Conservation (phyloP, 73 alveolate species). For the Effrenium voratum region DNA sequence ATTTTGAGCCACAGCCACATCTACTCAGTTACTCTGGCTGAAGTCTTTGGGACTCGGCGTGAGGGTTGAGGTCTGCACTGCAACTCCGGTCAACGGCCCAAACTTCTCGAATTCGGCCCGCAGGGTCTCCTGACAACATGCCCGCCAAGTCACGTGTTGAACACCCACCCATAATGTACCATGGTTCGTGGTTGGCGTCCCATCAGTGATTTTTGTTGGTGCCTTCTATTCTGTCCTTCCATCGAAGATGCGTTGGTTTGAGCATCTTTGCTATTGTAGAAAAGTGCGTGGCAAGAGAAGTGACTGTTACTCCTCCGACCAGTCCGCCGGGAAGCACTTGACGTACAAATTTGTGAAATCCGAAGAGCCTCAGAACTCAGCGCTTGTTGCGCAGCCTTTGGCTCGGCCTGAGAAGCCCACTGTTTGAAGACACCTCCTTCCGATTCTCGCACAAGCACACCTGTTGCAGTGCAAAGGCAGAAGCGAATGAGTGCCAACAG, state of each 20-base stretch:
- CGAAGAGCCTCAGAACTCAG: not conserved
- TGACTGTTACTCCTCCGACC: no score
- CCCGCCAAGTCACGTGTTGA: not conserved
- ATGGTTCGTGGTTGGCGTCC: not conserved
- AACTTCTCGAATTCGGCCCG: constrained; percentile 34
- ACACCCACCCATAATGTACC: not conserved
- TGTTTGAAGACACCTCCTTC: constrained; percentile 27
- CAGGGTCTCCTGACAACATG: constrained; percentile 21
- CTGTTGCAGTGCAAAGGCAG: not conserved
- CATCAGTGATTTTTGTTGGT: not conserved
- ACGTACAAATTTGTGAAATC: constrained; percentile 65
- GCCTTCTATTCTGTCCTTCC: no score
- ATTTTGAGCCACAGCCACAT: no score
- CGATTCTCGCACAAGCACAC: constrained; percentile 84
- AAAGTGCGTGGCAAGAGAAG: no score
- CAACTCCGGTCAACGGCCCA: constrained; percentile 51
- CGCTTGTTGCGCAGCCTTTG: not conserved
- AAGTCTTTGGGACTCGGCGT: no score
- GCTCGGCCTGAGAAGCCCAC: constrained; percentile 1
- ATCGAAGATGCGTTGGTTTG: no score
- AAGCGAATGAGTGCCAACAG: not conserved
- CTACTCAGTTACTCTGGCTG: no score
- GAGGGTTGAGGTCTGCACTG: constrained; percentile 5
- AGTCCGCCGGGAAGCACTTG: constrained; percentile 72
- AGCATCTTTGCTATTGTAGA: no score